Evolutionary conservation across 2,329 filamentous ascomycete genomes (phyloP), one percentile per base, ranked within the genome.

Genomic region (Fusarium sulawesiense): DNA sequence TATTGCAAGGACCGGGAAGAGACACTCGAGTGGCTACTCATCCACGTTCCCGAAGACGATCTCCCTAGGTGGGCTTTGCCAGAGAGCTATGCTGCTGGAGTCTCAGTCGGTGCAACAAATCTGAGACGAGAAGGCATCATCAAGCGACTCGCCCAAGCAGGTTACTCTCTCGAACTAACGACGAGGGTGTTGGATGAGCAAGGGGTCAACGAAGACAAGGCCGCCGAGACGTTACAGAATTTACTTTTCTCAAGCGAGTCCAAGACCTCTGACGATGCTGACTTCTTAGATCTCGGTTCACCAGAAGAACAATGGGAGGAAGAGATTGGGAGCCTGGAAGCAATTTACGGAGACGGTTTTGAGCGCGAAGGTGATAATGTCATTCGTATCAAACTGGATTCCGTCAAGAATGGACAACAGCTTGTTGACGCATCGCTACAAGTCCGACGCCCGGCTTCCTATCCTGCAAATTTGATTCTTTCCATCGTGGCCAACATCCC

Each of bases 21-120:
- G 80, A 91, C 93, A 18, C 85, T 99, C 4, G 95, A 98, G 78
- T 99, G 96, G 96, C 86, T 99, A 18, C 86, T 99, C 50, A 94
- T 98, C 54, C 95, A 99, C 80, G 94, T 99, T 4, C 96, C 96
- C 2, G 96, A 99, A 77, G 96, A 99, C 77, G 96, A 98, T 75
- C 83, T 98, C n/a, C 96, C 96, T 2, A 85, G 88, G 9, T 98
- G 95, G 94, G 93, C 93, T 73, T 83, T 99, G 44, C 96, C 96
- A 0, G 94, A 97, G 80, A 92, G 91, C 66, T 99, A 99, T 78
- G 90, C 92, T 13, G 95, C 94, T 29, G 96, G 96, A 23, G 91
- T 98, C 27, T 93, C 91, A 46, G 90, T 99, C 69, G 95, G 91
- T 2, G 92, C 92, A 53, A 92, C 90, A 9, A 92, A 98, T 77